Evolutionary conservation across 768 basidiomycete species (phyloP), one percentile per base, ranked within the genome.

Genomic region (Tricholoma sp.): DNA sequence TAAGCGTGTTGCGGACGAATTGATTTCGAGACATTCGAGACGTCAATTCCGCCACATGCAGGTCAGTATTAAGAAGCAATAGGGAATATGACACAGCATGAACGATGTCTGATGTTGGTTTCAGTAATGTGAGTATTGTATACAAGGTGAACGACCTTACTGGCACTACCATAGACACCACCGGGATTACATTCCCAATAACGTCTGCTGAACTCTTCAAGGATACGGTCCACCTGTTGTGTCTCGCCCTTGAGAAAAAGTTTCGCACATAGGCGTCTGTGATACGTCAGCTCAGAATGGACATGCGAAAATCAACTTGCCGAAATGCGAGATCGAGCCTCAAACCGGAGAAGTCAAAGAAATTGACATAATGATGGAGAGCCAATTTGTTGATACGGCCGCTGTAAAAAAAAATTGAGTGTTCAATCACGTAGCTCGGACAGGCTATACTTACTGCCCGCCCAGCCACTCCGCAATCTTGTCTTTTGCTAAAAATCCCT

Each of bases 381-480:
- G 90, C 83, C 9, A 81, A 72, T 63, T 83, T 85, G 71, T 95
- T 96, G 62, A 94, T 77, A 3, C 75, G 78, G 18, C 85, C 85
- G 56, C 95, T 97, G 66, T 21, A 56, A 27, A 27, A 27, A 27
- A 22, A 18, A 57, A 50, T 57, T 61, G 29, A 66, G 58, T 34
- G 49, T 53, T 46, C n/a, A 31, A 1, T 10, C 2, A 57, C 29
- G 24, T 52, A 31, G 34, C 18, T 45, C 14, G 53, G 37, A n/a
- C 31, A 32, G 41, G 39, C 10, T 43, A n/a, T n/a, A 88, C 95
- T 75, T 63, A 98, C 94, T 82, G 74, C 68, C 92, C 88, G 64
- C 97, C 97, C 39, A 99, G 79, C 87, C 92, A 99, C 70, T 97
- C 94, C 1, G 96, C 94, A 64, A 98, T 92, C 75, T 95, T 96